These are phyloP conservation scores for Boletus fagicola DNA, from an alignment of 768 basidiomycete genomes.

Conservation along the genomic window DNA sequence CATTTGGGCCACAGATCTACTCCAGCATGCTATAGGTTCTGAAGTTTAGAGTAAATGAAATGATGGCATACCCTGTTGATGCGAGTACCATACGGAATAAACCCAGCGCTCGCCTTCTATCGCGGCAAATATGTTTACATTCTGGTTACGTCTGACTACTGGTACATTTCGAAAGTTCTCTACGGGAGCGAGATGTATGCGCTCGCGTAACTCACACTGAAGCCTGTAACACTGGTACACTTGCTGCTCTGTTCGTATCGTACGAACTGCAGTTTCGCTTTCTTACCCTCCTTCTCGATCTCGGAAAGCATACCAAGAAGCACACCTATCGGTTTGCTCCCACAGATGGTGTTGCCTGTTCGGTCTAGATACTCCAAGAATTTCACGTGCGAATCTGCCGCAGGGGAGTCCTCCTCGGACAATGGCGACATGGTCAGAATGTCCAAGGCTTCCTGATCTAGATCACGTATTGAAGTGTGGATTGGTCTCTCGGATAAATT, in stretches of 20 bases:
- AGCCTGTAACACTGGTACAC: slow-evolving; percentile 65
- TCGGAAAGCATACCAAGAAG: slow-evolving; percentile 72
- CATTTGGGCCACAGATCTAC: slow-evolving; percentile 50
- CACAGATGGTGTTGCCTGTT: slow-evolving; percentile 96
- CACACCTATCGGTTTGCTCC: slow-evolving; percentile 93
- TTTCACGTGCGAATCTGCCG: slow-evolving; percentile 51
- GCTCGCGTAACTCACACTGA: slow-evolving; percentile 96
- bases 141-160: not conserved
- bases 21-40: slow-evolving; percentile 19
- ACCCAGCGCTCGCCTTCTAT: not conserved
- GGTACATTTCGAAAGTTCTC: slow-evolving; percentile 4
- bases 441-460: slow-evolving; percentile 88
- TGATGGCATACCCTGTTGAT: not conserved
- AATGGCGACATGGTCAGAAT: slow-evolving; percentile 56
- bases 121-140: not conserved
- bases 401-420: slow-evolving; percentile 41
- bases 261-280: slow-evolving; percentile 67
- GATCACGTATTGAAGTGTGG: slow-evolving; percentile 73
- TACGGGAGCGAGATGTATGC: slow-evolving; percentile 64
- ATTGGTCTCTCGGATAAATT: slow-evolving; percentile 58
- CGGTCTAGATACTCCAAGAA: slow-evolving; percentile 67
- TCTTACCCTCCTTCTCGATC: slow-evolving; percentile 45
- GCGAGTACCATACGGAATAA: not conserved
- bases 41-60: not conserved
- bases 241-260: slow-evolving; percentile 91